phyloP scores from a whole-genome alignment of 2,329 filamentous ascomycete species.

The Scedosporium dehoogii region DNA sequence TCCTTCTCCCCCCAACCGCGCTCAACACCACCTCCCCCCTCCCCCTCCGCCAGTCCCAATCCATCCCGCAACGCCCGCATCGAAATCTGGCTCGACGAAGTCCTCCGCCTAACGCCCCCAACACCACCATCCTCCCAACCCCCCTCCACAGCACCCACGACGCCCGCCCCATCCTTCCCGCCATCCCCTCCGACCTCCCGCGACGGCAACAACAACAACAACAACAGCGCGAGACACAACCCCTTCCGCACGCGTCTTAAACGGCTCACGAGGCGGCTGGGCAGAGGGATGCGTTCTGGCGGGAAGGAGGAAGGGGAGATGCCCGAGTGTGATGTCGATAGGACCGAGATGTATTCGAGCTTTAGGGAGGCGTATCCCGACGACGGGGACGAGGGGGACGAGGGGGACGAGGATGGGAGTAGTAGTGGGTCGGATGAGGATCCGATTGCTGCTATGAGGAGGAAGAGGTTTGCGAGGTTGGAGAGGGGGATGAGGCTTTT shows the following conservation, averaged over 20 bases:
- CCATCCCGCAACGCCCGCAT: conserved; percentile 27
- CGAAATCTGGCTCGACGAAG: conserved; percentile 40
- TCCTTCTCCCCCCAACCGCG: background rate
- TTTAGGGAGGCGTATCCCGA: background rate
- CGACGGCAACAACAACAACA: conserved; percentile 7
- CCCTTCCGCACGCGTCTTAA: background rate
- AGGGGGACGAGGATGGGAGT: background rate
- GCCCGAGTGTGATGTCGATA: background rate
- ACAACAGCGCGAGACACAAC: background rate
- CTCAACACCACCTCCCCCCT: background rate
- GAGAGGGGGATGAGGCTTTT: conserved; percentile 29
- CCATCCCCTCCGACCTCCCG: conserved; percentile 11
- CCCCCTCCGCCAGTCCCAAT: background rate
- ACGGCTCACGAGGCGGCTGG: background rate
- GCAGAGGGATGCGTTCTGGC: background rate
- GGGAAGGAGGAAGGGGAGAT: background rate
- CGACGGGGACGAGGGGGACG: background rate
- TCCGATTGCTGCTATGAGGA: conserved; percentile 13
- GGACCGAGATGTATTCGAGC: conserved; percentile 26
- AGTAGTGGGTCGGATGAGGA: background rate
- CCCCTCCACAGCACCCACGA: conserved; percentile 20
- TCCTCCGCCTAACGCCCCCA: conserved; percentile 23
- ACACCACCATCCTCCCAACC: conserved; percentile 20
- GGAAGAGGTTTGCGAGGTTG: conserved; percentile 27
- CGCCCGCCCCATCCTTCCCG: conserved; percentile 18